Conservation (phyloP, 805 yeast species). For the Cyberlindnera xylosilytica region DNA sequence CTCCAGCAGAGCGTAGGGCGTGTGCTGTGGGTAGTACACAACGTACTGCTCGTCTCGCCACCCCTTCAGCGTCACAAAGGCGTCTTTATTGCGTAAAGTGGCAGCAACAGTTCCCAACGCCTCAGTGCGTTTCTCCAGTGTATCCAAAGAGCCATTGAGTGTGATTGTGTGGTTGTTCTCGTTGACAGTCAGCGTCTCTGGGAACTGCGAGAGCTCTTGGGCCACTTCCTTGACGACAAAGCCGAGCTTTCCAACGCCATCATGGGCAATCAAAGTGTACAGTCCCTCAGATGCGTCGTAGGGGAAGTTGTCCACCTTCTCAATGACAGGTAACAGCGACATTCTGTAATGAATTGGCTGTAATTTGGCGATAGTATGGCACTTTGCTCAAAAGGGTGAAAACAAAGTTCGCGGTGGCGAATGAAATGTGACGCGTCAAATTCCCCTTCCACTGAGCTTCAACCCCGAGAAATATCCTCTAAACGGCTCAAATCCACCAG, state of each 20-base stretch:
- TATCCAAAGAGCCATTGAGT: slow-evolving; percentile 31
- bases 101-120: slow-evolving; percentile 43
- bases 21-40: slow-evolving; percentile 53
- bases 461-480: too few species aligned
- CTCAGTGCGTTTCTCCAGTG: slow-evolving; percentile 39
- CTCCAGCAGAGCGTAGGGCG: slow-evolving; percentile 69
- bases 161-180: slow-evolving; percentile 24
- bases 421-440: too few species aligned
- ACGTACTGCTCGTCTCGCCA: slow-evolving; percentile 89
- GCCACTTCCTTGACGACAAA: slow-evolving; percentile 16
- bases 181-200: slow-evolving; percentile 25
- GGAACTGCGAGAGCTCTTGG: slow-evolving; percentile 4
- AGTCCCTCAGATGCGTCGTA: slow-evolving; percentile 11
- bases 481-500: too few species aligned
- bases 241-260: slow-evolving; percentile 15
- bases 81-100: slow-evolving; percentile 34
- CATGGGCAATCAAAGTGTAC: slow-evolving; percentile 18
- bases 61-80: slow-evolving; percentile 46
- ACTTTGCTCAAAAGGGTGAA: too few species aligned
- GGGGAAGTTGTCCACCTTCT: slow-evolving; percentile 26
- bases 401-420: too few species aligned
- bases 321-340: slow-evolving; percentile 14
- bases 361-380: too few species aligned
- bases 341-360: too few species aligned
- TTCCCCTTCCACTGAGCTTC: too few species aligned